Conservation (phyloP, 169 alveolate genomes). For the Plasmodium billcollinsi region DNA sequence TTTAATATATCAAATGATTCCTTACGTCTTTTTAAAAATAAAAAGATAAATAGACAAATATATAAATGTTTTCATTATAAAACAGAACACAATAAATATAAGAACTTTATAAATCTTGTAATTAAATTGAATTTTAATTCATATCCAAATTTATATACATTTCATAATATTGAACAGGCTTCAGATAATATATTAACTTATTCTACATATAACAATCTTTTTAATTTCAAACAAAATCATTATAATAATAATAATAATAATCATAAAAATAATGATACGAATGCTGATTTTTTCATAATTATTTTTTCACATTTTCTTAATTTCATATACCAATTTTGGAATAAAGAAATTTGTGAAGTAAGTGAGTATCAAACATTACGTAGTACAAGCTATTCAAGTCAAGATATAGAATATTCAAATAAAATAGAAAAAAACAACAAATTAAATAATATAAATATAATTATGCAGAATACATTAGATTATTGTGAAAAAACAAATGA, state of each 20-base stretch:
- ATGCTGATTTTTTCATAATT: constrained; percentile 20
- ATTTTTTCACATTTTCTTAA: constrained; percentile 34
- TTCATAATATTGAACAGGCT: constrained; percentile 32
- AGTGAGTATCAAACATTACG: constrained; percentile 13
- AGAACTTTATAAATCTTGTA: constrained; percentile 28
- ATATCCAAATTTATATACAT: constrained; percentile 8
- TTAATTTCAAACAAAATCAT: constrained; percentile 8
- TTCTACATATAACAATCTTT: constrained; percentile 13
- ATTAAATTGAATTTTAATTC: constrained; percentile 58
- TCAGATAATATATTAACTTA: constrained; percentile 33
- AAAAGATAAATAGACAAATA: constrained; percentile 28
- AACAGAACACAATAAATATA: constrained; percentile 10
- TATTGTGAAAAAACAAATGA: constrained; percentile 27
- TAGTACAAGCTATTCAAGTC: constrained; percentile 9
- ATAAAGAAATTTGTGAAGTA: constrained; percentile 13
- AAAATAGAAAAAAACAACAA: constrained; percentile 4
- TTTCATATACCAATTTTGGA: constrained; percentile 19
- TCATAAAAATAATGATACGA: constrained; percentile 1
- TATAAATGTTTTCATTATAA: constrained; percentile 36
- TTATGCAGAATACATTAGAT: background rate
- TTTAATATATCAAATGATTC: constrained; percentile 33
- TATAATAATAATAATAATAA: background rate
- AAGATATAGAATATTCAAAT: constrained; percentile 16
- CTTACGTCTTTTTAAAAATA: constrained; percentile 28
- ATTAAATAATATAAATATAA: constrained; percentile 13